A percentile compares a stretch with the other conserved stretches of the same genome.
Evolutionary conservation across 169 alveolate genomes (phyloP).

Genomic region (Eimeria necatrix): DNA sequence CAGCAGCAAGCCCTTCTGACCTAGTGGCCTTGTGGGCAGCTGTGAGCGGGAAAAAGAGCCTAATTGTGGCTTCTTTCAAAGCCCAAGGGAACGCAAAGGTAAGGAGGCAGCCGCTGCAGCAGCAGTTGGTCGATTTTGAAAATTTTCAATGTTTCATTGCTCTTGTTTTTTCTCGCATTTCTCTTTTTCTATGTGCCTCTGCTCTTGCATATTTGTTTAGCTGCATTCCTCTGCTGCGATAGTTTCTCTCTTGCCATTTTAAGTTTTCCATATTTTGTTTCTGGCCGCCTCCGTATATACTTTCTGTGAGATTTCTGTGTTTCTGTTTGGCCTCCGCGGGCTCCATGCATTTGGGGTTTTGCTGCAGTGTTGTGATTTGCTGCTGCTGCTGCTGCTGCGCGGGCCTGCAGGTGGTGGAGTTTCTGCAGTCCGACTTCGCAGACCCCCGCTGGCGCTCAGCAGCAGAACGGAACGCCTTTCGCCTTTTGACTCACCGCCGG

Average conservation of each 20-base stretch:
- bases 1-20: slow-evolving; percentile 8
- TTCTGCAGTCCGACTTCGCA: slow-evolving; percentile 32
- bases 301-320: neutral
- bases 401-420: slow-evolving; percentile 49
- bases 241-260: neutral
- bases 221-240: neutral
- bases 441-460: slow-evolving; percentile 53
- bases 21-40: slow-evolving; percentile 52
- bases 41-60: slow-evolving; percentile 41
- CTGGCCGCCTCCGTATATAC: neutral
- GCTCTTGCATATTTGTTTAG: neutral
- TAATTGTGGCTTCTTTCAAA: slow-evolving; percentile 16
- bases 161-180: neutral
- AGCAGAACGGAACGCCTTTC: slow-evolving; percentile 68
- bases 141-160: neutral
- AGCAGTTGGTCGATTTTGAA: neutral
- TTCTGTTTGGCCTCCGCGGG: neutral
- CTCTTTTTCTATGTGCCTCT: neutral
- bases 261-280: neutral
- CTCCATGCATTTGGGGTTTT: neutral
- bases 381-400: neutral
- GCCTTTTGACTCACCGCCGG: slow-evolving; percentile 59
- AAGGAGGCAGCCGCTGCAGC: neutral
- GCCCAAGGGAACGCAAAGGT: slow-evolving; percentile 29
- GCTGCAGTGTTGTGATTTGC: neutral